phyloP scores from a whole-genome alignment of 2,329 filamentous ascomycete species.

The Neurospora crassa region DNA sequence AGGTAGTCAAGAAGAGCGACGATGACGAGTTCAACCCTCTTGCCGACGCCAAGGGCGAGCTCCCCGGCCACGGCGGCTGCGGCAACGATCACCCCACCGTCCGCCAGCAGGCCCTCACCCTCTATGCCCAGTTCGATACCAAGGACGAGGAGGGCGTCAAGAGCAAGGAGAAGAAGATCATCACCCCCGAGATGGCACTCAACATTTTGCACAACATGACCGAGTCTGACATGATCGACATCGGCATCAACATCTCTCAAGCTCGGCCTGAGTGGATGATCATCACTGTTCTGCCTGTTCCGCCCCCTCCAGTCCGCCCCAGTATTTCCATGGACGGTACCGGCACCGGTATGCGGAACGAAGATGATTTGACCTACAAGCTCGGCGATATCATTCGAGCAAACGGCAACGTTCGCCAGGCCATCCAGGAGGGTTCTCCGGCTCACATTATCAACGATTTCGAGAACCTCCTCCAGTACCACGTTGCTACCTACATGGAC shows the following conservation, averaged over 20 bases:
- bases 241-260: constrained; percentile 91
- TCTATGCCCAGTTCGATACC: constrained; percentile 67
- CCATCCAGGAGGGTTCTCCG: constrained; percentile 83
- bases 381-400: constrained; percentile 96
- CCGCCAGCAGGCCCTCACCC: constrained; percentile 74
- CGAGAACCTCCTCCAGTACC: constrained; percentile 86
- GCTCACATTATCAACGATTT: constrained; percentile 88
- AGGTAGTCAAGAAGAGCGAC: constrained; percentile 56
- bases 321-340: constrained; percentile 97
- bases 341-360: constrained; percentile 82
- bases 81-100: constrained; percentile 86
- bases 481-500: constrained; percentile 99
- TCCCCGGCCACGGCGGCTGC: constrained; percentile 68
- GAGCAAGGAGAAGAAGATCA: constrained; percentile 67
- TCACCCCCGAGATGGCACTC: constrained; percentile 77
- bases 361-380: constrained; percentile 99
- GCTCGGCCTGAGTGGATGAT: constrained; percentile 98
- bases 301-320: constrained; percentile 87
- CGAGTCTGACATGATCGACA: constrained; percentile 69
- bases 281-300: constrained; percentile 86
- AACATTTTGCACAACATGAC: constrained; percentile 80
- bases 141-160: constrained; percentile 68
- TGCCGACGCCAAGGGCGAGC: constrained; percentile 43
- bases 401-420: constrained; percentile 88
- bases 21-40: constrained; percentile 47